Conservation (phyloP, 106 monocot species). For the Chionographis japonica region DNA sequence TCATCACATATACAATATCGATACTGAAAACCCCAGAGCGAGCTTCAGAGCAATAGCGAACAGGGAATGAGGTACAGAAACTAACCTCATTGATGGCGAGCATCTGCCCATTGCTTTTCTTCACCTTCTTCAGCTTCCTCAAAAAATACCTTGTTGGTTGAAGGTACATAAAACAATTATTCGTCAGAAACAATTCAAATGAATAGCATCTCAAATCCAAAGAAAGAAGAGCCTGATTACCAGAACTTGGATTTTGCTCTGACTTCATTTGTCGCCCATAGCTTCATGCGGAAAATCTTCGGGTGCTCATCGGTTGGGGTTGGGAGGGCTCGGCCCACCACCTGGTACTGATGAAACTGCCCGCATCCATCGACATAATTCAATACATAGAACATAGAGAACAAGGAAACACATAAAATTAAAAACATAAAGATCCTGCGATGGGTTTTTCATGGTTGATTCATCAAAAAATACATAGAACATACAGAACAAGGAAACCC, state of each 20-base stretch:
- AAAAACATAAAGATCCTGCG: too few species aligned
- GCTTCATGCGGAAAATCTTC: conserved; percentile 85
- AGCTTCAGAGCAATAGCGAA: too few species aligned
- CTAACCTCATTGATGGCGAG: conserved; percentile 81
- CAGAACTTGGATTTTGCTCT: conserved; percentile 83
- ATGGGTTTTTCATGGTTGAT: too few species aligned
- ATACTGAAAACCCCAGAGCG: too few species aligned
- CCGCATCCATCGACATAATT: background rate
- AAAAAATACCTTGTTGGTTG: conserved; percentile 64
- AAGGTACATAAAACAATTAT: background rate
- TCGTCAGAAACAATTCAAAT: background rate
- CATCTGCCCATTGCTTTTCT: conserved; percentile 90
- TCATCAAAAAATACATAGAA: too few species aligned
- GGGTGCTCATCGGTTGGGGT: conserved; percentile 61
- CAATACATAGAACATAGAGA: background rate
- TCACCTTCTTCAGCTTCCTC: conserved; percentile 92
- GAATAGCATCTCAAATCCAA: background rate
- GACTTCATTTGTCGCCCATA: conserved; percentile 91
- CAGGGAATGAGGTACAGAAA: background rate
- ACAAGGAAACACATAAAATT: too few species aligned
- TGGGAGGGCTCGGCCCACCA: conserved; percentile 71
- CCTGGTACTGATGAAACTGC: conserved; percentile 93
- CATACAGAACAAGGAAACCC: too few species aligned
- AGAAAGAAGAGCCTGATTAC: conserved; percentile 17
- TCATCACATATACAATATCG: too few species aligned